Conservation (phyloP, 179 eudicot genomes). For the Carnegiea gigantea region DNA sequence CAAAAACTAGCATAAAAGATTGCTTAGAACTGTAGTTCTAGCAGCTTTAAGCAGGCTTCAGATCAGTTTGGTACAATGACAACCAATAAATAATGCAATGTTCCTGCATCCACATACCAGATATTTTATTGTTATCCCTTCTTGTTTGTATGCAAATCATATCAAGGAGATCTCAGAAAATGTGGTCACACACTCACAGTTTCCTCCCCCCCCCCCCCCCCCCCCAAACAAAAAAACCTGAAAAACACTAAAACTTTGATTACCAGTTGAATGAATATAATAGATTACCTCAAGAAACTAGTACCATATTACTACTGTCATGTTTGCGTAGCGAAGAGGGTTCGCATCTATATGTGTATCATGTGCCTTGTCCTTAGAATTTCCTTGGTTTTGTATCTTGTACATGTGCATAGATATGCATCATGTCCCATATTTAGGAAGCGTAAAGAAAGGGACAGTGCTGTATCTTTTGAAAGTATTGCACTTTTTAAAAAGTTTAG, state of each 20-base stretch:
- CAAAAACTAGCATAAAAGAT: neutral
- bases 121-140: neutral
- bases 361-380: neutral
- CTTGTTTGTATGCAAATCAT: neutral
- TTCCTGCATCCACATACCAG: conserved; percentile 17
- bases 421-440: neutral
- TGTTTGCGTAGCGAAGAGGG: neutral
- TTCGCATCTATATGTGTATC: neutral
- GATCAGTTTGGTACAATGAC: conserved; percentile 9
- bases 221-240: neutral
- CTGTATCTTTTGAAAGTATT: neutral
- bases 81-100: conserved; percentile 16
- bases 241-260: neutral
- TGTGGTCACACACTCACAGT: neutral
- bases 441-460: neutral
- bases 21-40: neutral
- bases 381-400: neutral
- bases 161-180: neutral
- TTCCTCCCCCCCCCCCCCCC: neutral
- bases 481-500: neutral
- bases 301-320: neutral
- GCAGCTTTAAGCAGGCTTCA: conserved; percentile 28
- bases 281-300: neutral
- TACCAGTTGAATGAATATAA: neutral
- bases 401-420: neutral